Base-by-base conservation (phyloP, 106 monocot species). In the Acorus gramineus region DNA sequence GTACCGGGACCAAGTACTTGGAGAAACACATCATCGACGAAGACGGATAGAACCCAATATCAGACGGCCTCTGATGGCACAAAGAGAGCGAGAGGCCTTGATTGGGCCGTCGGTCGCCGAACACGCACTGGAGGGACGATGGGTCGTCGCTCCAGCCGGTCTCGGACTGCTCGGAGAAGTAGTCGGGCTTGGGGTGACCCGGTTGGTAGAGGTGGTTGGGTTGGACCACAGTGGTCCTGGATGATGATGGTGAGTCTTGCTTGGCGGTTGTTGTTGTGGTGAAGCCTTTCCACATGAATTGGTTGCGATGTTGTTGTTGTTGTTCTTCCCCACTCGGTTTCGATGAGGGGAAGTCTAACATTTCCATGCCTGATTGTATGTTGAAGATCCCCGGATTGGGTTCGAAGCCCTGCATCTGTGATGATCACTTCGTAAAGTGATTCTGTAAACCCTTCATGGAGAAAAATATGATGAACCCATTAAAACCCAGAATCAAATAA, bases 301-400 rank as follows among this genome's bases (percentile, higher is more conserved):
- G n/a, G 63, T 50, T 64, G 0, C 62, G 49, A 13, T 69, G 69
- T n/a, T 73, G 59, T 64, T 72, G 28, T 28, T 28, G 0, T 28
- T 28, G 0, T 28, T 28, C 28, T 28, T 28, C 28, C 1, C 28
- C 28, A 28, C 28, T 28, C 28, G 1, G 28, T 28, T 28, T 28
- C 28, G 28, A 73, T 4, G 75, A 55, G 28, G 76, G 79, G 45
- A 84, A 46, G 10, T 71, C 69, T 14, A 84, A 74, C 73, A 80
- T 66, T 74, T 84, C 84, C 70, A 84, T 84, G 57, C 76, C 77
- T 42, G 66, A 54, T 56, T 82, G 86, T 44, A 82, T 43, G 65
- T 61, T 62, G 70, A 73, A 79, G 2, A 86, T 66, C 48, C 78
- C 86, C 14, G 47, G 66, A 45, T 44, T 50, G 10, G 60, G 14